A percentile compares a stretch with the other conserved stretches of the same genome.
Conservation (phyloP, 495 filamentous ascomycete species). For the Cercophora scortea region DNA sequence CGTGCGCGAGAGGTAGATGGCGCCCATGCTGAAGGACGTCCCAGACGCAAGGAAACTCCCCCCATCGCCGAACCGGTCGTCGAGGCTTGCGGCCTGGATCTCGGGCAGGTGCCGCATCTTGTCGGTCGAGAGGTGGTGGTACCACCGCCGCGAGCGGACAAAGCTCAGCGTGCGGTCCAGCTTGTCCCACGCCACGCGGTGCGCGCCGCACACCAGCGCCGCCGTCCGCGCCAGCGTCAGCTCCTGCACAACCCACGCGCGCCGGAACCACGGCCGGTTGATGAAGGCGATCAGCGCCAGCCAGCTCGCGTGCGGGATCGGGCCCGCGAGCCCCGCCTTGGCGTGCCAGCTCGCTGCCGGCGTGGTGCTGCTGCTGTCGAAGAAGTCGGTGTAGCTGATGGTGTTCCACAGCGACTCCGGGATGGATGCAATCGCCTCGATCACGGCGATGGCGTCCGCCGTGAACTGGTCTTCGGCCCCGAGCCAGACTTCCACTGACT, state of each 20-base stretch:
- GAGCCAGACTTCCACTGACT: conserved; percentile 10
- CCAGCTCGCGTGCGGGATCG: conserved; percentile 1
- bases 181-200: conserved; percentile 1
- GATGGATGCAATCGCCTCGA: conserved; percentile 1
- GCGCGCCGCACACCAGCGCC: conserved; percentile 7
- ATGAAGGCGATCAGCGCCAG: conserved; percentile 5
- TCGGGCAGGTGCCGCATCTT: conserved; percentile 2
- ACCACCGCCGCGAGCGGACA: conserved; percentile 2
- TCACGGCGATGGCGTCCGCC: not conserved
- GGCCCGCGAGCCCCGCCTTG: not conserved
- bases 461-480: conserved; percentile 12
- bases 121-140: conserved; percentile 6
- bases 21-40: not conserved
- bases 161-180: conserved; percentile 1
- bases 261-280: conserved; percentile 12
- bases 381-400: conserved; percentile 5
- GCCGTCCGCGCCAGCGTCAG: conserved; percentile 8
- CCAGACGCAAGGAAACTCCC: conserved; percentile 4
- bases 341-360: not conserved
- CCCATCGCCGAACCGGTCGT: not conserved
- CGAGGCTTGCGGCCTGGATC: not conserved
- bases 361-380: not conserved
- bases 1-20: conserved; percentile 1
- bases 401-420: not conserved
- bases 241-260: conserved; percentile 19